Base-by-base conservation (phyloP, 2,329 filamentous ascomycete species). In the Xylaria sp. region DNA sequence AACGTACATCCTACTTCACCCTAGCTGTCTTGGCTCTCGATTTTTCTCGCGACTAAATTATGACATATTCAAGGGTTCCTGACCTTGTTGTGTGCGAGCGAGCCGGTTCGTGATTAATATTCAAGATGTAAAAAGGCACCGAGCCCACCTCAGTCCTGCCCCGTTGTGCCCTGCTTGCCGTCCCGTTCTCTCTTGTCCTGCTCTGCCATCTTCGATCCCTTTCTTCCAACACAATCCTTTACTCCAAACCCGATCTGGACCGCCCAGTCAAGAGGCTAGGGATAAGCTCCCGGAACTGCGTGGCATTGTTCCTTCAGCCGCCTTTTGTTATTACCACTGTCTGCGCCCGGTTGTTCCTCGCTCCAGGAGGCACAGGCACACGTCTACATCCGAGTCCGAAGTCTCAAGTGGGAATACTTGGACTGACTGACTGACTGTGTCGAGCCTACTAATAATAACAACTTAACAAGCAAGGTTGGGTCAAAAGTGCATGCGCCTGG, bases 11-110 rank as follows among this genome's bases (percentile, higher is more conserved):
- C 51, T 58, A 42, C 56, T 19, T 36, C 42, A 32, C 57, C 63
- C 39, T 65, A 56, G 63, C 58, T 32, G 42, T 64, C 67, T 69
- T 69, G 67, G 67, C 67, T 59, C 47, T 61, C 64, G 61, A 47
- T 34, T n/a, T n/a, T 19, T 53, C 56, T 57, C 27, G 42, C 54
- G n/a, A 55, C 50, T 61, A 61, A 61, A 61, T 64, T 64, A 64
- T 69, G 64, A 61, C 67, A 69, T 64, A 30, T 48, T 50, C 67
- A 64, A 64, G 67, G 64, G 60, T 64, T 55, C 60, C 63, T 48
- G 60, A 55, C 56, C 54, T 59, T 42, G 14, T 45, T 27, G 57
- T 58, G 54, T 48, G 59, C 47, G 39, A 60, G 60, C 58, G 32
- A 60, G 60, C 59, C 54, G 14, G 53, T 47, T 30, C 58, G 19